A percentile compares a stretch with the other conserved stretches of the same genome.
phyloP scores from a whole-genome alignment of 257 asterid genomes.

The Cordia subcordata region DNA sequence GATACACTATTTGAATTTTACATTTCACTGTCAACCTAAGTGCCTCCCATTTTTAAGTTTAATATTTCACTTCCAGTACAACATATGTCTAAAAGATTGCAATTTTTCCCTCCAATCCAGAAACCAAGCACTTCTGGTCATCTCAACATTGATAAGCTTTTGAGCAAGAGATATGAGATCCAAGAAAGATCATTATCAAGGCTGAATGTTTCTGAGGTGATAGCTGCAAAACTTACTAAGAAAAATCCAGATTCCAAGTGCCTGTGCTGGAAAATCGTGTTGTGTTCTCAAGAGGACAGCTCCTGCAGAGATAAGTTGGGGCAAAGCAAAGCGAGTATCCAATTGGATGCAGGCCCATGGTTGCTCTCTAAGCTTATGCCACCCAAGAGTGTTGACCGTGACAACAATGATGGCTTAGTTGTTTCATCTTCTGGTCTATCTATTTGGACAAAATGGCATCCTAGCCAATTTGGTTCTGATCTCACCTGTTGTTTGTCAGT shows the following conservation, averaged over 20 bases:
- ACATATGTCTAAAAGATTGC: background rate
- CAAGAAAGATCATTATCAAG: slow-evolving; percentile 64
- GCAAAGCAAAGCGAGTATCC: slow-evolving; percentile 26
- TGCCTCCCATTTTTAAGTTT: too few relatives aligned
- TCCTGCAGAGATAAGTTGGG: slow-evolving; percentile 8
- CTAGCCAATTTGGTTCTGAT: slow-evolving; percentile 38
- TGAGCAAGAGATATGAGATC: slow-evolving; percentile 55
- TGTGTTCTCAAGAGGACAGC: slow-evolving; percentile 47
- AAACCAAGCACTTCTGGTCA: slow-evolving; percentile 34
- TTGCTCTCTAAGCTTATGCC: slow-evolving; percentile 74
- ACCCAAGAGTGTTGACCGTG: slow-evolving; percentile 12
- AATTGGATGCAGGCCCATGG: slow-evolving; percentile 53
- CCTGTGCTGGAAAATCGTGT: slow-evolving; percentile 84
- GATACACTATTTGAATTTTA: too few relatives aligned
- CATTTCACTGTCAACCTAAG: too few relatives aligned
- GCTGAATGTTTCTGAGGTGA: slow-evolving; percentile 73
- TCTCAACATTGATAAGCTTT: slow-evolving; percentile 54
- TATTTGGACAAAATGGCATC: slow-evolving; percentile 74
- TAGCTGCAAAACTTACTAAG: slow-evolving; percentile 51
- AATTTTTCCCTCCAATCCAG: slow-evolving; percentile 30
- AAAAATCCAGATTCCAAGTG: slow-evolving; percentile 65
- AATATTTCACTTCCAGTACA: too few relatives aligned
- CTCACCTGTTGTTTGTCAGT: slow-evolving; percentile 64
- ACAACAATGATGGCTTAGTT: slow-evolving; percentile 33
- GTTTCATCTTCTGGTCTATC: slow-evolving; percentile 60